A percentile compares a stretch with the other conserved stretches of the same genome.
Conservation (phyloP, 345 rosid genomes). For the Isatis tinctoria region DNA sequence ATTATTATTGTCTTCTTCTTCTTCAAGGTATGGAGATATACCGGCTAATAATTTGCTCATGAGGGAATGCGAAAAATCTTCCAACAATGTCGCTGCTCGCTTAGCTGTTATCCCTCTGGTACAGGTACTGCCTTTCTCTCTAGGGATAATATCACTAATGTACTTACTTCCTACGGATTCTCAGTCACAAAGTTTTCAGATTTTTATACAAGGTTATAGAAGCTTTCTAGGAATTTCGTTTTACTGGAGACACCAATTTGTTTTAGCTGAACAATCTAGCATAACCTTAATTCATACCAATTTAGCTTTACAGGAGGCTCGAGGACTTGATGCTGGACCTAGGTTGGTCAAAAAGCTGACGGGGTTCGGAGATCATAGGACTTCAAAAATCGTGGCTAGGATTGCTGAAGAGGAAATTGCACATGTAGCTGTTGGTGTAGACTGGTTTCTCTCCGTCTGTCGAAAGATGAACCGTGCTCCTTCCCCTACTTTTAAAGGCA, state of each 20-base stretch:
- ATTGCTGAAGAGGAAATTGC: slow-evolving; percentile 93
- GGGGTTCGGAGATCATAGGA: slow-evolving; percentile 77
- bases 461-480: slow-evolving; percentile 61
- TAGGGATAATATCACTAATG: background rate
- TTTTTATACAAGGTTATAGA: background rate
- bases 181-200: background rate
- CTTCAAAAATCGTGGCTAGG: slow-evolving; percentile 67
- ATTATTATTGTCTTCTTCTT: background rate
- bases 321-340: slow-evolving; percentile 99
- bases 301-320: slow-evolving; percentile 62
- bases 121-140: slow-evolving; percentile 11
- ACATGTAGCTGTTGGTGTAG: slow-evolving; percentile 89
- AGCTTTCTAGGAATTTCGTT: background rate
- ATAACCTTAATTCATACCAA: background rate
- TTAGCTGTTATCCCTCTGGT: slow-evolving; percentile 47
- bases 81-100: slow-evolving; percentile 79
- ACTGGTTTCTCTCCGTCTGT: slow-evolving; percentile 80
- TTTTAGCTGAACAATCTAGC: background rate
- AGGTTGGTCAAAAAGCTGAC: slow-evolving; percentile 76
- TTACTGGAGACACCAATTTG: background rate
- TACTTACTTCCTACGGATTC: background rate
- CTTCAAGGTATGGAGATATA: slow-evolving; percentile 81
- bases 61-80: slow-evolving; percentile 83
- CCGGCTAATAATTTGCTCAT: slow-evolving; percentile 90
- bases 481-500: slow-evolving; percentile 81